Evolutionary conservation across 2,329 filamentous ascomycete species (phyloP), one percentile per base, ranked within the genome.

Genomic region (Tothia fuscella): DNA sequence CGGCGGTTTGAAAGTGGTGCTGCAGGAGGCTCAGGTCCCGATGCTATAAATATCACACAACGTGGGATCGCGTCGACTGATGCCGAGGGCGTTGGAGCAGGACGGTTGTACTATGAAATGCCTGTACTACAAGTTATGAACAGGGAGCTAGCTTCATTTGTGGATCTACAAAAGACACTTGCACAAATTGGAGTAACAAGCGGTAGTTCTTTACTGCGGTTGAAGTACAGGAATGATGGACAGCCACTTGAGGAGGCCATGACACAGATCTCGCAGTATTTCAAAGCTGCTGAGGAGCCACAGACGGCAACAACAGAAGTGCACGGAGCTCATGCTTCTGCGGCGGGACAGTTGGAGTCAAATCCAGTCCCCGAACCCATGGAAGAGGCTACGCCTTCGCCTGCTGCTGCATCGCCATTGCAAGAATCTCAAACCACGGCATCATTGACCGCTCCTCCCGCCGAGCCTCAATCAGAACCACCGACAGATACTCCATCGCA

Each of bases 161-260:
- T 69, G 14, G 88, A 93, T 53, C 71, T 96, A 44, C 86, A 95
- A 58, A 93, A 93, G 68, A 88, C 85, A 1, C 62, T 98, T 34
- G 79, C 78, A 4, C 85, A 94, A 57, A 65, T 96, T 14, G 91
- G 91, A 0, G 80, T 93, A 53, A 93, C 88, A 56, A 80, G 76
- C 36, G 89, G 91, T 5, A 89, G 74, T 53, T 79, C 84, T 4
- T 64, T 94, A 42, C 70, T 98, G 42, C 74, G 84, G 44, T 63
- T 98, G 46, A 77, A 70, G 25, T 96, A 89, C 63, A 78, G 73
- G 55, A 71, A 71, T 48, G 91, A 84, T 5, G 78, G 82, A 10
- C 76, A 76, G 56, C 87, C 87, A 2, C 63, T 96, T 21, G 84
- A 86, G 50, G 82, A 89, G 48, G 89, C 89, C 7, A 86, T 94